These are phyloP conservation scores for Syzygium aromaticum DNA, from an alignment of 345 rosid species.

Conservation along the genomic window DNA sequence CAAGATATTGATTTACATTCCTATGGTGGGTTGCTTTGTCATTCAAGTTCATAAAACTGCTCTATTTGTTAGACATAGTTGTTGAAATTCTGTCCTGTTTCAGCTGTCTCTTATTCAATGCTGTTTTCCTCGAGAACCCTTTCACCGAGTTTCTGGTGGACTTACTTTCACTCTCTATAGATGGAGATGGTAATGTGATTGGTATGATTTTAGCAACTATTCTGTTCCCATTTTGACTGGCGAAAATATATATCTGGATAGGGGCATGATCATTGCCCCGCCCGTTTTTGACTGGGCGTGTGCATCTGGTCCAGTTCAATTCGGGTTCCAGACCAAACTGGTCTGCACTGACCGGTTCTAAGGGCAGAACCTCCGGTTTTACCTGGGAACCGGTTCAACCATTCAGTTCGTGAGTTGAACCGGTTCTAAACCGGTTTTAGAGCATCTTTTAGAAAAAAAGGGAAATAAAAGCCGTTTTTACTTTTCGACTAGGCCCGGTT, in stretches of 20 bases:
- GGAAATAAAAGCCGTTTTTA: neutral
- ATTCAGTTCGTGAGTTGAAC: neutral
- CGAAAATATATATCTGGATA: neutral
- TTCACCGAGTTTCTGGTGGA: neutral
- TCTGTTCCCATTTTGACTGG: neutral
- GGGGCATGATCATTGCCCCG: neutral
- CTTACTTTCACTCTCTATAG: neutral
- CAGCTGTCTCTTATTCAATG: neutral
- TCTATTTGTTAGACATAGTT: neutral
- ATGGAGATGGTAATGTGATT: neutral
- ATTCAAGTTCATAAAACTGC: neutral
- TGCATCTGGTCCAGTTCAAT: neutral
- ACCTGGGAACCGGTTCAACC: neutral
- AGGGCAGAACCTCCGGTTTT: neutral
- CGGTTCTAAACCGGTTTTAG: neutral
- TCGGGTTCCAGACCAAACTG: neutral
- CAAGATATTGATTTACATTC: neutral
- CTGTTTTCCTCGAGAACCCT: neutral
- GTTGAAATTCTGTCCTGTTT: neutral
- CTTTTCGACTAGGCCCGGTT: neutral
- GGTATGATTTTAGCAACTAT: neutral
- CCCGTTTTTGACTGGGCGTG: neutral
- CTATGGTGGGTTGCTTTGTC: neutral
- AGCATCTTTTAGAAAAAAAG: neutral
- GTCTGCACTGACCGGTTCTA: neutral